A percentile compares a stretch with the other conserved stretches of the same genome.
Conservation (phyloP, 2,329 filamentous ascomycete genomes). For the Colletotrichum sp. region DNA sequence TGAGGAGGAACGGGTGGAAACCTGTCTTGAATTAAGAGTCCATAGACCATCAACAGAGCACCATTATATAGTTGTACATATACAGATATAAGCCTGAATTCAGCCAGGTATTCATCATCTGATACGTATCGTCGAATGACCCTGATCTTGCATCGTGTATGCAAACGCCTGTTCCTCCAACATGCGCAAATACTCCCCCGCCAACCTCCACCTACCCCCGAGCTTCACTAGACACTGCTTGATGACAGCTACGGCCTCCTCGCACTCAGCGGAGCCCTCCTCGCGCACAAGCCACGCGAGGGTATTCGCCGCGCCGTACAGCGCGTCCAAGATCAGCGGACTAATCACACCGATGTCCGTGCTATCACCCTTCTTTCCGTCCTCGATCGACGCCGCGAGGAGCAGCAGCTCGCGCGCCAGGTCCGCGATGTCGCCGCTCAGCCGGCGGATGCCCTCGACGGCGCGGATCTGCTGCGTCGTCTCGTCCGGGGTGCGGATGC, state of each 20-base stretch:
- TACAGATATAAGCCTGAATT: not conserved
- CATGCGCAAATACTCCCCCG: slow-evolving; percentile 39
- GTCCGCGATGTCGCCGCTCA: slow-evolving; percentile 30
- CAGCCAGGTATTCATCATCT: not conserved
- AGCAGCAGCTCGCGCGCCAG: slow-evolving; percentile 30
- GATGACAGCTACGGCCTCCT: slow-evolving; percentile 32
- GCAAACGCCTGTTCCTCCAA: slow-evolving; percentile 39
- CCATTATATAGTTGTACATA: not conserved
- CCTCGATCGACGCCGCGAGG: slow-evolving; percentile 22
- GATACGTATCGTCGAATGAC: not conserved
- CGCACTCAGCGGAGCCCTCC: slow-evolving; percentile 33
- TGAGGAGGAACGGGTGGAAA: slow-evolving; percentile 65
- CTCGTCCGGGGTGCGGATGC: slow-evolving; percentile 25
- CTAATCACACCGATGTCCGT: slow-evolving; percentile 31
- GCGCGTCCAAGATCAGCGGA: slow-evolving; percentile 39
- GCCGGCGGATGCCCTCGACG: slow-evolving; percentile 35
- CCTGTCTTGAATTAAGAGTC: slow-evolving; percentile 42
- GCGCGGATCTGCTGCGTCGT: slow-evolving; percentile 36
- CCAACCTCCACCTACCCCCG: slow-evolving; percentile 38
- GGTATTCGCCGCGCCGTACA: slow-evolving; percentile 42
- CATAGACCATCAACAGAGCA: not conserved
- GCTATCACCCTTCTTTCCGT: not conserved
- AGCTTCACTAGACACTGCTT: slow-evolving; percentile 32
- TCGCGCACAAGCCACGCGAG: slow-evolving; percentile 43
- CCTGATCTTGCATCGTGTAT: slow-evolving; percentile 15